Evolutionary conservation across 164 flowering plant species (phyloP).

Genomic region (Liquidambar formosana): DNA sequence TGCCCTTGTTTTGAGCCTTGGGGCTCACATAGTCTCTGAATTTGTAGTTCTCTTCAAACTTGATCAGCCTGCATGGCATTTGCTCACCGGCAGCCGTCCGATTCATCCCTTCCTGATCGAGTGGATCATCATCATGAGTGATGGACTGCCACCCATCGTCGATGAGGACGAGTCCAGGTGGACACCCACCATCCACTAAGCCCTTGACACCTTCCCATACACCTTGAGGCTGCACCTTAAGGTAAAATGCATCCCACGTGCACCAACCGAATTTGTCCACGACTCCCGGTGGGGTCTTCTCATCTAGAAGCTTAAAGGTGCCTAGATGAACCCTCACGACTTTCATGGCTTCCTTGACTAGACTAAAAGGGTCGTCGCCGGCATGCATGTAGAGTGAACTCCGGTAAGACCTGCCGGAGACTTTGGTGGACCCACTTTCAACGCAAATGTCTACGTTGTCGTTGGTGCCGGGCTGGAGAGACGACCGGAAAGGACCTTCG

Average conservation of each 20-base stretch:
- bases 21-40: conserved; percentile 39
- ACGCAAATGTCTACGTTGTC: conserved; percentile 64
- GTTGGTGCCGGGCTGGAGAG: conserved; percentile 57
- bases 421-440: conserved; percentile 77
- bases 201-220: conserved; percentile 43
- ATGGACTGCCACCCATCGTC: conserved; percentile 70
- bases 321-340: conserved; percentile 38
- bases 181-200: conserved; percentile 45
- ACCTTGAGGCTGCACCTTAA: conserved; percentile 45
- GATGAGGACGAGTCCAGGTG: conserved; percentile 46
- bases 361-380: conserved; percentile 51
- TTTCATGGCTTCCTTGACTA: conserved; percentile 42
- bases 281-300: conserved; percentile 42
- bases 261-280: conserved; percentile 64
- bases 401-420: conserved; percentile 30
- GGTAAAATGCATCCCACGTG: conserved; percentile 65
- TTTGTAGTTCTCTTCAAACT: conserved; percentile 46
- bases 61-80: conserved; percentile 50
- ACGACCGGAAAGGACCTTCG: conserved; percentile 70
- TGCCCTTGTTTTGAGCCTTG: conserved; percentile 38
- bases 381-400: conserved; percentile 54
- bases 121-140: conserved; percentile 51
- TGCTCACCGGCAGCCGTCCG: conserved; percentile 53
- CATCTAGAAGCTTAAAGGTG: conserved; percentile 38
- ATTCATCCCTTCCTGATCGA: conserved; percentile 41